Percentiles rank a stretch among this genome's conserved stretches.
phyloP scores from a whole-genome alignment of 1,284 basidiomycete species.

The Ceratobasidium sp. region DNA sequence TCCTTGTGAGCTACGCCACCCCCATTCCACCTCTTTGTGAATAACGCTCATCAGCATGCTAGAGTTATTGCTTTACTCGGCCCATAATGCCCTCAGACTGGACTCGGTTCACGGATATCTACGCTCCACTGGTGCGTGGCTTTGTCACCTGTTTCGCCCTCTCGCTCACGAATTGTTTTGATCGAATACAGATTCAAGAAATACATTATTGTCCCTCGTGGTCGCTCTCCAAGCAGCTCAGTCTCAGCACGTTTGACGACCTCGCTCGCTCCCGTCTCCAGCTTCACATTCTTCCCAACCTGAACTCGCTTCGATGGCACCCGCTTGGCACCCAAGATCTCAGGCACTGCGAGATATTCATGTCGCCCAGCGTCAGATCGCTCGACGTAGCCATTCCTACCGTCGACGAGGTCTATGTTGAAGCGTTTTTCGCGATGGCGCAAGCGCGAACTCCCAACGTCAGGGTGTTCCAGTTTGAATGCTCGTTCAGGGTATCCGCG shows the following conservation, averaged over 20 bases:
- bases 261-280: constrained; percentile 35
- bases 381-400: constrained; percentile 37
- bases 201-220: constrained; percentile 30
- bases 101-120: constrained; percentile 32
- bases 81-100: constrained; percentile 35
- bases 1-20: constrained; percentile 31
- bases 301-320: constrained; percentile 35
- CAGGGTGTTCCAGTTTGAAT: constrained; percentile 39
- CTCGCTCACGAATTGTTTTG: background rate
- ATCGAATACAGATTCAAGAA: constrained; percentile 26
- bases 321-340: constrained; percentile 27
- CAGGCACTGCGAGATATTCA: constrained; percentile 30
- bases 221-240: constrained; percentile 31
- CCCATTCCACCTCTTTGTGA: background rate
- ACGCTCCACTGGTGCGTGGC: constrained; percentile 32
- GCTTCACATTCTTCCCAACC: constrained; percentile 24
- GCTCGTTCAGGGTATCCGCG: constrained; percentile 7
- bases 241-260: constrained; percentile 30
- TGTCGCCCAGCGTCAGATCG: constrained; percentile 21
- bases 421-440: constrained; percentile 32
- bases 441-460: constrained; percentile 32
- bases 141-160: background rate
- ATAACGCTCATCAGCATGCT: constrained; percentile 6
- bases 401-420: constrained; percentile 33
- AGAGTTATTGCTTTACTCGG: constrained; percentile 35